phyloP scores from a whole-genome alignment of 192 early-diverging fungal species.

The Rhizophagus prolifer region DNA sequence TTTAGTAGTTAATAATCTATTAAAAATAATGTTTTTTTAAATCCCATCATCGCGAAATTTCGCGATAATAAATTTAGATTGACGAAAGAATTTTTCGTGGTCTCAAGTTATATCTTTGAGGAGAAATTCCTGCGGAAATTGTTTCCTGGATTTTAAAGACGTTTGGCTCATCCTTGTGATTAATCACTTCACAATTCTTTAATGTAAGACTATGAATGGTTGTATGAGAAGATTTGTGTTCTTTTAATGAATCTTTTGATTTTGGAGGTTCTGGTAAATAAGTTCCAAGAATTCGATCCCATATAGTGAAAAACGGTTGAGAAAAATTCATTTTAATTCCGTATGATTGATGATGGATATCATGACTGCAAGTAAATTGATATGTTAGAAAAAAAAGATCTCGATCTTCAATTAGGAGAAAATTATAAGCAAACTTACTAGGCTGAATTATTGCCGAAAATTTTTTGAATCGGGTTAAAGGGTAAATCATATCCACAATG shows the following conservation, averaged over 20 bases:
- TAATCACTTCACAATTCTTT: not conserved
- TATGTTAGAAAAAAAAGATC: not conserved
- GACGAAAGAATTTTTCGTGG: conserved; percentile 14
- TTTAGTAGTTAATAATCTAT: too few relatives aligned
- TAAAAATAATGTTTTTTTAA: too few relatives aligned
- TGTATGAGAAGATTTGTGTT: not conserved
- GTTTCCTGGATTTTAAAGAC: not conserved
- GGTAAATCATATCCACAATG: conserved; percentile 80
- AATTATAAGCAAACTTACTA: conserved; percentile 55
- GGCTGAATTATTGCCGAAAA: conserved; percentile 72
- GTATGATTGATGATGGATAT: conserved; percentile 58
- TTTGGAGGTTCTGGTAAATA: conserved; percentile 38
- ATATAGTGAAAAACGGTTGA: conserved; percentile 79
- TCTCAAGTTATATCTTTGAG: conserved; percentile 11
- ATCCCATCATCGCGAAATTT: too few relatives aligned
- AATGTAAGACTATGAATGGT: not conserved
- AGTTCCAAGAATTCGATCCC: conserved; percentile 76
- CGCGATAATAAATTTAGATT: not conserved
- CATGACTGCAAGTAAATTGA: conserved; percentile 38
- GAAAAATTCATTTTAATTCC: conserved; percentile 61
- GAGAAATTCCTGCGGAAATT: not conserved
- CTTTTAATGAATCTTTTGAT: conserved; percentile 34
- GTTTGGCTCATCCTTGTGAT: not conserved
- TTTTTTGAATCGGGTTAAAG: conserved; percentile 66
- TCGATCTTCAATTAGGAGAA: not conserved